Base-by-base conservation (phyloP, 2,329 filamentous ascomycete species). In the Cercospora sp. region DNA sequence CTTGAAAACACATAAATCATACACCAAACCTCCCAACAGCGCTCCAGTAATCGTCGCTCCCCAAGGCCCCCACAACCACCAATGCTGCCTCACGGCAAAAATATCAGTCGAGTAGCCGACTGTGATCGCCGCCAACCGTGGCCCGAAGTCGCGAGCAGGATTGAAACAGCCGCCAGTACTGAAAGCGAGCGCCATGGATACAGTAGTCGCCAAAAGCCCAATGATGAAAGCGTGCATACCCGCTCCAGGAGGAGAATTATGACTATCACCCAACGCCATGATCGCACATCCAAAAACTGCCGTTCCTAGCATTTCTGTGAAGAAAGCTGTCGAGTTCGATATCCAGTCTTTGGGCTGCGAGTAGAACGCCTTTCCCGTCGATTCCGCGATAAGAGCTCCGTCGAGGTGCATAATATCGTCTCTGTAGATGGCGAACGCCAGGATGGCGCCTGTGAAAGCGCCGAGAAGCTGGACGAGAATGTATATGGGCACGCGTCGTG, bases 171-270 rank as follows among this genome's bases (percentile, higher is more conserved):
- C 80, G 2, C 83, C 82, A 0, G 84, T 86, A 63, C 83, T 83
- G 69, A 80, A 82, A 4, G 80, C 79, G 40, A 85, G 81, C 0
- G 79, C 76, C 77, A 81, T 81, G 5, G 73, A 74, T 28, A 80
- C 75, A 4, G 71, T 71, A 0, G 77, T 77, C 26, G 79, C 77
- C 3, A 85, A 74, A 1, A 85, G 76, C 0, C 83, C 83, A 32
- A 85, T 77, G 59, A 86, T 80, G 51, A 85, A 80, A 1, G 84
- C 82, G 71, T 82, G 83, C 83, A 86, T 85, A 59, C 84, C 84
- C 0, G 84, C 83, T 8, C 84, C 84, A 3, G 76, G 75, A 8
- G 76, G 74, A 18, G 67, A 69, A 62, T 77, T 77, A 12, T 70
- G 67, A 28, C 71, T 72, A 58, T 77, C 75, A 61, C 75, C 76